Percentiles rank a stretch among this genome's conserved stretches.
These are phyloP conservation scores for Madurella mycetomatis DNA, from an alignment of 2,329 filamentous ascomycete genomes.

Conservation along the genomic window DNA sequence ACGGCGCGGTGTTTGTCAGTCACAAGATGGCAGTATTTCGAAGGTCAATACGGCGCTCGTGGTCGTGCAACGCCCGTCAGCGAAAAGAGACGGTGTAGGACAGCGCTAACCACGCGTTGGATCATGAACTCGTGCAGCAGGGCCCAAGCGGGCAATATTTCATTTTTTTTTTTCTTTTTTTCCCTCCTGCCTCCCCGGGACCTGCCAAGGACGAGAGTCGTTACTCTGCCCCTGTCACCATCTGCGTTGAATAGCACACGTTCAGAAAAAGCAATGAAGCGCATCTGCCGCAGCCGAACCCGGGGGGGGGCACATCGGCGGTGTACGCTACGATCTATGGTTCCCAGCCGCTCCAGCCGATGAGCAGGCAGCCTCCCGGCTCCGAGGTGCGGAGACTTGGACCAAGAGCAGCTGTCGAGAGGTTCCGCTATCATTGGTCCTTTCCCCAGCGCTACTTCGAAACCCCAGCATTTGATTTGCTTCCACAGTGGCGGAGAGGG, in stretches of 20 bases:
- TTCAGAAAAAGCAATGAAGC: background rate
- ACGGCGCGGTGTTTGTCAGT: background rate
- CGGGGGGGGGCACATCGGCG: constrained; percentile 12
- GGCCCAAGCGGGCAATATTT: background rate
- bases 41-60: constrained; percentile 1
- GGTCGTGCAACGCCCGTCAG: background rate
- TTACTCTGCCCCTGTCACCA: constrained; percentile 11
- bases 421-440: background rate
- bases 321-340: too few relatives aligned
- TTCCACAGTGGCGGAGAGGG: constrained; percentile 17
- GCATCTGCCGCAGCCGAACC: constrained; percentile 3
- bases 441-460: background rate
- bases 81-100: constrained; percentile 15
- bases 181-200: background rate
- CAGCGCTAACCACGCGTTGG: constrained; percentile 7
- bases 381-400: background rate
- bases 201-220: constrained; percentile 12
- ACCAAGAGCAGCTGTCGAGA: background rate
- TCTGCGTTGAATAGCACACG: constrained; percentile 13
- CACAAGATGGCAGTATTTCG: background rate
- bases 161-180: too few relatives aligned
- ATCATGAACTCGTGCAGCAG: constrained; percentile 6
- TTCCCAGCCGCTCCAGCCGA: constrained; percentile 1
- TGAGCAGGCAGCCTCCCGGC: constrained; percentile 4
- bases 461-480: constrained; percentile 13